A percentile compares a stretch with the other conserved stretches of the same genome.
Conservation (phyloP, 2,329 filamentous ascomycete genomes). For the Hirsutella minnesotensis region DNA sequence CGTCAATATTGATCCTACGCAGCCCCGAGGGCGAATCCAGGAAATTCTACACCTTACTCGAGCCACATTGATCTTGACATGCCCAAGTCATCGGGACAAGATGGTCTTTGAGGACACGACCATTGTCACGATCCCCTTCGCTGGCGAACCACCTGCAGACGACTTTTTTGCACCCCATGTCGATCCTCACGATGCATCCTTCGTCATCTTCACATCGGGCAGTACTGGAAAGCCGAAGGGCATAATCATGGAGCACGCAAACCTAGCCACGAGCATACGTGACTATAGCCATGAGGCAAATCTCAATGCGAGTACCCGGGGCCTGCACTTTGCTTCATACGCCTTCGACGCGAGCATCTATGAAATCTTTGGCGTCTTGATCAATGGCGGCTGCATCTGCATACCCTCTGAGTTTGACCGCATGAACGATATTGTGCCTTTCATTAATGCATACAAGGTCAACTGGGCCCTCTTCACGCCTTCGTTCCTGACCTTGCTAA, state of each 20-base stretch:
- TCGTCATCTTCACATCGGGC: slow-evolving; percentile 32
- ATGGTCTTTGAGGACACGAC: not conserved
- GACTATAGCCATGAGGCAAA: not conserved
- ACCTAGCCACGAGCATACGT: slow-evolving; percentile 1
- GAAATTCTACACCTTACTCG: not conserved
- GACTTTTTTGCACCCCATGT: not conserved
- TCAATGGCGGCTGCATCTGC: not conserved
- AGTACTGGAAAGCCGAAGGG: not conserved
- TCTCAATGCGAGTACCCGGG: not conserved
- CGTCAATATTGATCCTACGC: not conserved
- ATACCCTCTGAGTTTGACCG: slow-evolving; percentile 1
- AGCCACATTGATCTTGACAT: not conserved
- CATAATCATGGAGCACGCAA: slow-evolving; percentile 1
- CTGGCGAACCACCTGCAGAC: not conserved
- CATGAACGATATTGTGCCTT: not conserved
- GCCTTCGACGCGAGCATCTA: not conserved
- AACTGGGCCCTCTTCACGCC: not conserved
- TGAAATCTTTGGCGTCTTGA: not conserved
- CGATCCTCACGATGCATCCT: slow-evolving; percentile 6
- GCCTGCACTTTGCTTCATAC: not conserved
- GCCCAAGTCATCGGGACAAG: not conserved
- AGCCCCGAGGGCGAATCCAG: not conserved
- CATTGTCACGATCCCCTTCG: not conserved
- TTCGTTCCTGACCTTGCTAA: not conserved
- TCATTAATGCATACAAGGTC: not conserved